Evolutionary conservation across 2,329 filamentous ascomycete genomes (phyloP).

Genomic region (Dactylellina cionopaga): DNA sequence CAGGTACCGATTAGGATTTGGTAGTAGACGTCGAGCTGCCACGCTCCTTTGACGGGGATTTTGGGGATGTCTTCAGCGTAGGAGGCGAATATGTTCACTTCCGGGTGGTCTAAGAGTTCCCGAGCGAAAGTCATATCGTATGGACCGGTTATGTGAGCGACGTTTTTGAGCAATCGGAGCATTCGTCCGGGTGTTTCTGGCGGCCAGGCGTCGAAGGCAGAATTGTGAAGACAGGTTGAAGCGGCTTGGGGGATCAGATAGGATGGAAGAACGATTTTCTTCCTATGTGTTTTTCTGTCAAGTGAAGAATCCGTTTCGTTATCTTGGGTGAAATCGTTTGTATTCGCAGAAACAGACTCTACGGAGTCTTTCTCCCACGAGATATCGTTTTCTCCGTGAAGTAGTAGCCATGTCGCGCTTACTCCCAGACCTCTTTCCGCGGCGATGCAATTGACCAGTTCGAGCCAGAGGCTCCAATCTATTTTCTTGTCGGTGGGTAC

Average conservation of each 20-base stretch:
- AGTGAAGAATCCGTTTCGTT: neutral
- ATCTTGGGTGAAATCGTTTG: neutral
- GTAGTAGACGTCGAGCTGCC: slow-evolving; percentile 39
- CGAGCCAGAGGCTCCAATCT: slow-evolving; percentile 47
- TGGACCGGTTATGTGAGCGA: slow-evolving; percentile 27
- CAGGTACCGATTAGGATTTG: slow-evolving; percentile 30
- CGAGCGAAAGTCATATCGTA: slow-evolving; percentile 31
- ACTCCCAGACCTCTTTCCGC: slow-evolving; percentile 42
- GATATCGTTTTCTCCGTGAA: slow-evolving; percentile 19
- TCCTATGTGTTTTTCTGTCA: neutral
- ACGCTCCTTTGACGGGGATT: slow-evolving; percentile 34
- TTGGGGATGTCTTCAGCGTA: slow-evolving; percentile 38
- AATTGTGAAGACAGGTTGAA: slow-evolving; percentile 32
- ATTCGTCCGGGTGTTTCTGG: slow-evolving; percentile 42
- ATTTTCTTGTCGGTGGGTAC: slow-evolving; percentile 19
- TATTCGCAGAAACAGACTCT: neutral
- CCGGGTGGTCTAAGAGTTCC: slow-evolving; percentile 36
- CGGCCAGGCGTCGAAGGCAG: slow-evolving; percentile 44
- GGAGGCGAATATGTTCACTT: slow-evolving; percentile 39
- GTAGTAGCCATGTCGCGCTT: slow-evolving; percentile 46
- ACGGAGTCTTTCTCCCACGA: slow-evolving; percentile 14
- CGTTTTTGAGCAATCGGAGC: slow-evolving; percentile 28
- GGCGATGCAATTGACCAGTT: slow-evolving; percentile 49
- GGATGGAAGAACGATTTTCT: slow-evolving; percentile 35
- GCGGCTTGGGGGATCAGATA: slow-evolving; percentile 35